Conservation (phyloP, 2,329 filamentous ascomycete species). For the Fusarium redolens region DNA sequence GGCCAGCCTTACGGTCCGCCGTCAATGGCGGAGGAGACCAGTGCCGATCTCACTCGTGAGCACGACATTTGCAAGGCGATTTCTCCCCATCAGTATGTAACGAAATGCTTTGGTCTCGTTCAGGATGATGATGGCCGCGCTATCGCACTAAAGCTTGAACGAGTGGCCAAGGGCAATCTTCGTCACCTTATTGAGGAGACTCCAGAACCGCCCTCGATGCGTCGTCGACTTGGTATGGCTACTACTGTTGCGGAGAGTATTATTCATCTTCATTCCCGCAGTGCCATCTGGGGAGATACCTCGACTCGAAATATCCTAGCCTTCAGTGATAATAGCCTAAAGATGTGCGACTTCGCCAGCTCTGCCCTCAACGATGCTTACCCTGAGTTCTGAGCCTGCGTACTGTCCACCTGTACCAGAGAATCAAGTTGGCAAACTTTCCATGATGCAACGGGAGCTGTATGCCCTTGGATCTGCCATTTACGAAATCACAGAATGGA, state of each 20-base stretch:
- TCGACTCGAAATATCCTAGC: background rate
- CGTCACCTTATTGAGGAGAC: background rate
- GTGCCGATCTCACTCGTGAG: background rate
- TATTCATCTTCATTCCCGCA: accelerated
- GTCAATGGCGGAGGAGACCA: background rate
- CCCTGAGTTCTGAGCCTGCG: background rate
- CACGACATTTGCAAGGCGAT: background rate
- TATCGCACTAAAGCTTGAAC: background rate
- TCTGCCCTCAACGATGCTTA: background rate
- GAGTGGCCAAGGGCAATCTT: background rate
- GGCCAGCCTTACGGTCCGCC: background rate
- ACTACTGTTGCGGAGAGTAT: background rate
- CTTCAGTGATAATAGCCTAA: background rate
- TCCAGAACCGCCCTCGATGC: background rate
- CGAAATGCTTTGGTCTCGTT: background rate
- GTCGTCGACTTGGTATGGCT: background rate
- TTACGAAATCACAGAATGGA: background rate
- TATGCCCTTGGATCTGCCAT: background rate
- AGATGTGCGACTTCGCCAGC: background rate
- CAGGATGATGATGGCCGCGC: background rate
- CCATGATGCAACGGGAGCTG: background rate
- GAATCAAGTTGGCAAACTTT: background rate
- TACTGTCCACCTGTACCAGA: background rate
- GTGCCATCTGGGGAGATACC: background rate
- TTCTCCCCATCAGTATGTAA: background rate